These are phyloP conservation scores for Rhodomyrtus tomentosa DNA, from an alignment of 345 rosid genomes.

Conservation along the genomic window DNA sequence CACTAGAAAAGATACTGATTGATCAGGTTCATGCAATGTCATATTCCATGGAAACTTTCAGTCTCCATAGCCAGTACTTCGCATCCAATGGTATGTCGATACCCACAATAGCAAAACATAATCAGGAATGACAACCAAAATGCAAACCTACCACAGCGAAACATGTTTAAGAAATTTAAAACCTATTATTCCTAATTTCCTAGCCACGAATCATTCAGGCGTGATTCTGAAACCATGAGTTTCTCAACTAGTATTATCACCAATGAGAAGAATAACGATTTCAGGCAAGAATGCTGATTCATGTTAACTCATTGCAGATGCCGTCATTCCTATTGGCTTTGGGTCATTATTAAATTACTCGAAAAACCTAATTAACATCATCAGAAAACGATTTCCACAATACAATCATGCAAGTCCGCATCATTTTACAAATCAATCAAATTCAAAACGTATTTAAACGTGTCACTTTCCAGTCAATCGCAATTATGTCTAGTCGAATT, in stretches of 20 bases:
- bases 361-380: not conserved
- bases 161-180: not conserved
- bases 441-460: not conserved
- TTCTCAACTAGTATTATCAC: not conserved
- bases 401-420: not conserved
- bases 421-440: not conserved
- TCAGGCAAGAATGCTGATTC: not conserved
- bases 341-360: not conserved
- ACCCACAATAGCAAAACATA: not conserved
- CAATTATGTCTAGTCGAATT: not conserved
- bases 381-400: not conserved
- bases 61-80: not conserved
- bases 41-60: not conserved
- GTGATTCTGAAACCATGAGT: not conserved
- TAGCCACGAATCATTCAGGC: not conserved
- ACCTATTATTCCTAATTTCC: not conserved
- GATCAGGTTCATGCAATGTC: not conserved
- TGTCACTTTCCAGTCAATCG: not conserved
- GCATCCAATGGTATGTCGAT: not conserved
- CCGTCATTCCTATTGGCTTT: not conserved
- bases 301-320: not conserved
- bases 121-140: not conserved
- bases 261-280: not conserved
- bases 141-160: not conserved
- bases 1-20: not conserved